Conservation (phyloP, 202 grass and related monocot species). For the Bolboschoenoplectus hybrid region DNA sequence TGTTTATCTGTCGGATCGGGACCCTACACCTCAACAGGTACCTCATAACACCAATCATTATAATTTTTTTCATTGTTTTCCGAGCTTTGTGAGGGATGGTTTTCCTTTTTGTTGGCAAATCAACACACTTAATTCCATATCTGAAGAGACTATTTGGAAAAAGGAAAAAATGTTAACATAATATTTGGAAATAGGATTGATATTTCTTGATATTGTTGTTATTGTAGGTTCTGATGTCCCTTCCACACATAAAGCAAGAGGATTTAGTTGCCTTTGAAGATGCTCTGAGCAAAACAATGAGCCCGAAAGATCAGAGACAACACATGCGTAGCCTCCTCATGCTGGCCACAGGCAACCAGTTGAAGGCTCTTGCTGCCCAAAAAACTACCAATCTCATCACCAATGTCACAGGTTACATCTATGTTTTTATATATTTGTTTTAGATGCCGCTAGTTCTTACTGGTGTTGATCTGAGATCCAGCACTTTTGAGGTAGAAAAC, state of each 20-base stretch:
- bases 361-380: slow-evolving; percentile 86
- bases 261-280: slow-evolving; percentile 91
- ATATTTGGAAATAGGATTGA: not conserved
- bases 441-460: not conserved
- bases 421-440: slow-evolving; percentile 20
- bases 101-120: slow-evolving; percentile 35
- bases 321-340: slow-evolving; percentile 90
- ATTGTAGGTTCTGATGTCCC: slow-evolving; percentile 76
- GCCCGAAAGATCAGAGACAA: slow-evolving; percentile 87
- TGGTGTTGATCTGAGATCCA: not conserved
- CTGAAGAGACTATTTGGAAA: not conserved
- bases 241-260: slow-evolving; percentile 68
- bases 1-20: slow-evolving; percentile 78
- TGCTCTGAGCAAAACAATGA: slow-evolving; percentile 83
- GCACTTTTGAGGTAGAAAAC: not conserved
- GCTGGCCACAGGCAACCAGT: slow-evolving; percentile 82
- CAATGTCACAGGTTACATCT: slow-evolving; percentile 81
- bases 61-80: slow-evolving; percentile 19
- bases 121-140: not conserved
- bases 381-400: slow-evolving; percentile 87
- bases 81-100: slow-evolving; percentile 21
- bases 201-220: slow-evolving; percentile 20
- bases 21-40: slow-evolving; percentile 86
- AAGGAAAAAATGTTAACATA: not conserved
- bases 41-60: slow-evolving; percentile 7